A percentile compares a stretch with the other conserved stretches of the same genome.
Evolutionary conservation across 768 basidiomycete genomes (phyloP).

Genomic region (Hericium rajendrae): DNA sequence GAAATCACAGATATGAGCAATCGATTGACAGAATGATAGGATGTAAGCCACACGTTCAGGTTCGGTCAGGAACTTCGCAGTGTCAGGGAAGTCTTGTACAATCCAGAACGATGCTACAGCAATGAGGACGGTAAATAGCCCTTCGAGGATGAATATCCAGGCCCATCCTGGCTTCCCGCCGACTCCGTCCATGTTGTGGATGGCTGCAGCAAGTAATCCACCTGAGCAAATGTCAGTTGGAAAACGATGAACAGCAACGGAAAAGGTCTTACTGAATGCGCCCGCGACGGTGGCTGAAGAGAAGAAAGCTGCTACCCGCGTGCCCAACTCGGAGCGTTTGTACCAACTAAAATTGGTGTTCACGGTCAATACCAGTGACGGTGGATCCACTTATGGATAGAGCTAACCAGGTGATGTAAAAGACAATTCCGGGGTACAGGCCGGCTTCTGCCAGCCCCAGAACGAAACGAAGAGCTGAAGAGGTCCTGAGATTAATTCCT

Average conservation of each 20-base stretch:
- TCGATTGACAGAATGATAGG: background rate
- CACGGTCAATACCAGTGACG: no score
- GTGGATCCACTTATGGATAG: background rate
- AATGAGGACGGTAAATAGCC: constrained; percentile 53
- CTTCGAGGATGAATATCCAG: constrained; percentile 72
- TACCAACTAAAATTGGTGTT: constrained; percentile 49
- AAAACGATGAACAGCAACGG: background rate
- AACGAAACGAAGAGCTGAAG: constrained; percentile 46
- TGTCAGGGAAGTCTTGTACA: constrained; percentile 72
- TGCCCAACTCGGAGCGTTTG: constrained; percentile 64
- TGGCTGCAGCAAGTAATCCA: constrained; percentile 56
- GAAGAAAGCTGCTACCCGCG: constrained; percentile 68
- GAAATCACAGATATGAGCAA: background rate
- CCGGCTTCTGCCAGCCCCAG: constrained; percentile 49
- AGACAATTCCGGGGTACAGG: constrained; percentile 44
- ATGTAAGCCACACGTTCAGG: constrained; percentile 38
- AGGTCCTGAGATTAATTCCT: background rate
- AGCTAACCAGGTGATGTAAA: constrained; percentile 48
- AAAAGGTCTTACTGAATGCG: constrained; percentile 45
- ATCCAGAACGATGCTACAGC: constrained; percentile 59
- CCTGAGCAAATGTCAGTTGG: constrained; percentile 25
- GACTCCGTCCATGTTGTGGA: constrained; percentile 61
- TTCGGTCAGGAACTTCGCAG: constrained; percentile 57
- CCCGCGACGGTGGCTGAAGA: constrained; percentile 73
- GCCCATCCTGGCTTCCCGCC: constrained; percentile 56